A percentile compares a stretch with the other conserved stretches of the same genome.
These are phyloP conservation scores for Solanum clarkiae DNA, from an alignment of 257 asterid genomes.

Conservation along the genomic window DNA sequence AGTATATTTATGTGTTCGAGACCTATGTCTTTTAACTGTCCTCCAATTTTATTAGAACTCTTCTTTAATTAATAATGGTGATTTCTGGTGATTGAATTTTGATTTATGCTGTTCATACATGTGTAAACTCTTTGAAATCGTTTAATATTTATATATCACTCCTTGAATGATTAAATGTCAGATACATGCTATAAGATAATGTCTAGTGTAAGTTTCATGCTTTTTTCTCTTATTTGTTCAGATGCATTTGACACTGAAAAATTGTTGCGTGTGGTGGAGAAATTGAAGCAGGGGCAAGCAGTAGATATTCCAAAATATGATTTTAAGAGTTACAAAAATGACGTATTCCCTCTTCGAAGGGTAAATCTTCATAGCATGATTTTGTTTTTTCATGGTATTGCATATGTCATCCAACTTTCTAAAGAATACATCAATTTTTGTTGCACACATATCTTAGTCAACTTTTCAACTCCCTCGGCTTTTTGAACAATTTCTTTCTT, in stretches of 20 bases:
- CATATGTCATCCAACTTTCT: neutral
- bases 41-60: neutral
- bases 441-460: neutral
- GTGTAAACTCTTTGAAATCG: neutral
- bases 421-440: neutral
- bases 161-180: neutral
- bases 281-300: slow-evolving; percentile 68
- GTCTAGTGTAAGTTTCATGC: neutral
- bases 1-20: neutral
- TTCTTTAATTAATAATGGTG: neutral
- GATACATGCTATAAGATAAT: neutral
- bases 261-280: slow-evolving; percentile 59
- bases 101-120: neutral
- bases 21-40: neutral
- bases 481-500: neutral
- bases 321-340: slow-evolving; percentile 72
- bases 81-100: neutral
- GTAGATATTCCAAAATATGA: slow-evolving; percentile 95
- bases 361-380: slow-evolving; percentile 22
- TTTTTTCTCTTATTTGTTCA: slow-evolving; percentile 14
- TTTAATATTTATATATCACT: neutral
- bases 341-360: slow-evolving; percentile 68
- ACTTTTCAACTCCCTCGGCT: neutral
- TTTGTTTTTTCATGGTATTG: neutral
- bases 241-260: slow-evolving; percentile 85